Evolutionary conservation across 768 basidiomycete genomes (phyloP).

Genomic region (Boletus sp.): DNA sequence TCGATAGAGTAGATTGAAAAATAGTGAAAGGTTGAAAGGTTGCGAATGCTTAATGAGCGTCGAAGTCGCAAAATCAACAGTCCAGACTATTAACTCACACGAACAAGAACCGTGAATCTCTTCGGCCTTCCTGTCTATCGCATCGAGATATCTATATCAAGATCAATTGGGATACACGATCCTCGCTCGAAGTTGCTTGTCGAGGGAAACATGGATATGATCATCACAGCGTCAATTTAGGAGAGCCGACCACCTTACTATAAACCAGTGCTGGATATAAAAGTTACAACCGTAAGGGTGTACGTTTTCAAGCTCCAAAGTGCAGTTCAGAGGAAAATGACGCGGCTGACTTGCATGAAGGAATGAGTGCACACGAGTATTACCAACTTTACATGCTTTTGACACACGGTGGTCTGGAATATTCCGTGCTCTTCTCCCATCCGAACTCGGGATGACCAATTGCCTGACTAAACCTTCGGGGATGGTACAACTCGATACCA

Average conservation of each 20-base stretch:
- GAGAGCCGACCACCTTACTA: neutral
- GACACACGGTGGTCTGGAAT: no score
- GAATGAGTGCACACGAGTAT: no score
- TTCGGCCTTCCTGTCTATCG: no score
- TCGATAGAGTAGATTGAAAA: neutral
- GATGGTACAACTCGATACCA: neutral
- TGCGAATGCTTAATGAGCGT: neutral
- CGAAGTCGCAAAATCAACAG: no score
- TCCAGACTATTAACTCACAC: no score
- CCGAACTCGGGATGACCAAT: neutral
- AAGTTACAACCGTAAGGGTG: no score
- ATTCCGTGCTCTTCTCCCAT: no score
- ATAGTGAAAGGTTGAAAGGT: constrained; percentile 19
- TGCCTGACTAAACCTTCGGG: neutral
- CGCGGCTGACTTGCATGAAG: no score
- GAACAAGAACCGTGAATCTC: no score
- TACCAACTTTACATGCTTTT: no score
- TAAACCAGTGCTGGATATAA: neutral
- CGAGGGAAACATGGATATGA: constrained; percentile 43
- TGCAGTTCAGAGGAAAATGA: no score
- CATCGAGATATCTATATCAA: neutral
- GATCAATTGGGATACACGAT: neutral
- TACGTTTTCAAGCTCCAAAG: no score
- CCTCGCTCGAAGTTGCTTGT: constrained; percentile 42
- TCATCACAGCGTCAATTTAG: constrained; percentile 9